A percentile compares a stretch with the other conserved stretches of the same genome.
Conservation (phyloP, 2,329 filamentous ascomycete genomes). For the Pseudogymnoascus sp. region DNA sequence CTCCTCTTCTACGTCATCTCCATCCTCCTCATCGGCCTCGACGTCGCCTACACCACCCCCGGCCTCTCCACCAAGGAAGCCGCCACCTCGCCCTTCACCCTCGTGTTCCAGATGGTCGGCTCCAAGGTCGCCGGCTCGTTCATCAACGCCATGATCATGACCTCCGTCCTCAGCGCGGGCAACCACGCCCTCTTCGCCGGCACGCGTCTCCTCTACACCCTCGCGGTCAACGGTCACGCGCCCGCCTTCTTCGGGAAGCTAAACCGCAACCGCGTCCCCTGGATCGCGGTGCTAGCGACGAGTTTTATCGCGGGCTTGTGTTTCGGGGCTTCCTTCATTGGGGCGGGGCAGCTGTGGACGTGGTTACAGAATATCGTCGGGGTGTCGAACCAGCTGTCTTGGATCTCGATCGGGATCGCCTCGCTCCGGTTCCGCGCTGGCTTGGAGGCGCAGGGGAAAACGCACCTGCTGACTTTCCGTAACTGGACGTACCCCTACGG, state of each 20-base stretch:
- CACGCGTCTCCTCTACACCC: constrained; percentile 46
- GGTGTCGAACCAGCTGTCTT: constrained; percentile 58
- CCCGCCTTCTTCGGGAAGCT: constrained; percentile 44
- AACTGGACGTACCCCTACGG: constrained; percentile 61
- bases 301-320: constrained; percentile 47
- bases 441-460: constrained; percentile 48
- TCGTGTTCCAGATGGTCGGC: constrained; percentile 52
- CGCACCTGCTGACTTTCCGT: constrained; percentile 52
- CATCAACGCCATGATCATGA: constrained; percentile 54
- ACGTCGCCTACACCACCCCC: constrained; percentile 42
- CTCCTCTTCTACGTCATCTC: constrained; percentile 40
- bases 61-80: constrained; percentile 35
- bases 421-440: constrained; percentile 56
- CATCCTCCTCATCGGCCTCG: constrained; percentile 47
- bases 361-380: constrained; percentile 62
- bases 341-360: constrained; percentile 55
- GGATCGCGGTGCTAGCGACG: constrained; percentile 46
- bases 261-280: constrained; percentile 43
- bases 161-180: constrained; percentile 47
- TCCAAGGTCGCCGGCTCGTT: constrained; percentile 46
- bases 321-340: constrained; percentile 57
- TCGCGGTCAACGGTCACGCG: constrained; percentile 46
- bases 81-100: constrained; percentile 46
- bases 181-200: constrained; percentile 52
- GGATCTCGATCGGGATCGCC: constrained; percentile 55